Conservation (phyloP, 1,284 basidiomycete species). For the Marasmius fiardii region DNA sequence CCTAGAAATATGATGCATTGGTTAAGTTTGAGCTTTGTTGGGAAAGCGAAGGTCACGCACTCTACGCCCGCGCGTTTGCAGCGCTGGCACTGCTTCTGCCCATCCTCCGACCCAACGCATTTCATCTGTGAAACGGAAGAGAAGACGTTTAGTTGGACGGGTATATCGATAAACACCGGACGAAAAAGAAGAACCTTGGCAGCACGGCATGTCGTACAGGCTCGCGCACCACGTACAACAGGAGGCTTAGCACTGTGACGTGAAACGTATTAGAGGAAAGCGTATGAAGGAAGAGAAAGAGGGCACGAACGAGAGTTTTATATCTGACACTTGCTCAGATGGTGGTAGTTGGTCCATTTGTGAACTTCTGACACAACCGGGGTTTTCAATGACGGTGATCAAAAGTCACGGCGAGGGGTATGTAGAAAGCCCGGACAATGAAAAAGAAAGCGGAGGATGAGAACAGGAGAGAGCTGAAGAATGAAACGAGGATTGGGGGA, state of each 20-base stretch:
- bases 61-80: slow-evolving; percentile 75
- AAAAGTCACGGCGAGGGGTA: slow-evolving; percentile 22
- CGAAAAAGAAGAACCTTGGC: slow-evolving; percentile 57
- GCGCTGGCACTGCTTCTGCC: slow-evolving; percentile 69
- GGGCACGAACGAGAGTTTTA: slow-evolving; percentile 22
- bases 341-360: slow-evolving; percentile 16
- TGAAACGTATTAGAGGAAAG: slow-evolving; percentile 12
- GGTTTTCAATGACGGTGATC: slow-evolving; percentile 32
- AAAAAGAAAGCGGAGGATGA: slow-evolving; percentile 12
- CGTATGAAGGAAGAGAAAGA: slow-evolving; percentile 10
- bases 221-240: slow-evolving; percentile 17
- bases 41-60: slow-evolving; percentile 34
- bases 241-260: slow-evolving; percentile 31
- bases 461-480: slow-evolving; percentile 14
- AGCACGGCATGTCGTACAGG: slow-evolving; percentile 57
- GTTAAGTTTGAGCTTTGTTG: slow-evolving; percentile 11
- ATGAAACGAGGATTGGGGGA: slow-evolving; percentile 9
- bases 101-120: slow-evolving; percentile 82
- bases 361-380: slow-evolving; percentile 3
- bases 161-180: slow-evolving; percentile 3
- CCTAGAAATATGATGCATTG: slow-evolving; percentile 31
- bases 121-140: slow-evolving; percentile 61
- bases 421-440: slow-evolving; percentile 17
- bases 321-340: slow-evolving; percentile 29
- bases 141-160: slow-evolving; percentile 15